A percentile compares a stretch with the other conserved stretches of the same genome.
Conservation (phyloP, 345 rosid genomes). For the Acer negundo region DNA sequence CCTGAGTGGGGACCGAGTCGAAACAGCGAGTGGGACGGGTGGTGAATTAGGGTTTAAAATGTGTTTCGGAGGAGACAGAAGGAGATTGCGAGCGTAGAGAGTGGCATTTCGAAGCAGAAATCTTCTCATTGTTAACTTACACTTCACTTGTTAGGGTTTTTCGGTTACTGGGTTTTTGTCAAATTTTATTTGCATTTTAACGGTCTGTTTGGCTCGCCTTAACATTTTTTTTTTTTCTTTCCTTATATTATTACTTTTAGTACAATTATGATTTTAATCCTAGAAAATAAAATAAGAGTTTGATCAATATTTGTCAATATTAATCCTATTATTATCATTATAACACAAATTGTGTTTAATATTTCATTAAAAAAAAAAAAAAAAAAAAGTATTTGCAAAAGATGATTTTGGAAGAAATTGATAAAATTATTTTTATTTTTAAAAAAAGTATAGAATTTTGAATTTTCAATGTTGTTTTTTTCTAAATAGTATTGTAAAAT, state of each 20-base stretch:
- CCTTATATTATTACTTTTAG: no score
- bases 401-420: not conserved
- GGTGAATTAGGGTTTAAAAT: constrained; percentile 5
- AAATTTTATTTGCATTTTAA: not conserved
- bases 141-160: constrained; percentile 2
- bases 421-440: no score
- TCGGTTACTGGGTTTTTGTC: constrained; percentile 23
- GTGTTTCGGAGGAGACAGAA: constrained; percentile 16
- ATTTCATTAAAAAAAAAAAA: no score
- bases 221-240: no score
- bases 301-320: no score
- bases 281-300: no score
- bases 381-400: no score
- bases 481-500: no score
- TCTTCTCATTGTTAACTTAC: constrained; percentile 35
- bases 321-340: no score
- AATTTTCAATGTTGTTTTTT: no score
- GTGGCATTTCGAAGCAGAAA: constrained; percentile 33
- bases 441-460: no score
- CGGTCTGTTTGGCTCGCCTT: not conserved
- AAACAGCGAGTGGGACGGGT: constrained; percentile 16
- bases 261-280: not conserved
- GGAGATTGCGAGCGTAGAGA: constrained; percentile 28
- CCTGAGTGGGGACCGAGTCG: constrained; percentile 29
- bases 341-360: not conserved